Base-by-base conservation (phyloP, 176 grass and related monocot species). In the Zoysia japonica region DNA sequence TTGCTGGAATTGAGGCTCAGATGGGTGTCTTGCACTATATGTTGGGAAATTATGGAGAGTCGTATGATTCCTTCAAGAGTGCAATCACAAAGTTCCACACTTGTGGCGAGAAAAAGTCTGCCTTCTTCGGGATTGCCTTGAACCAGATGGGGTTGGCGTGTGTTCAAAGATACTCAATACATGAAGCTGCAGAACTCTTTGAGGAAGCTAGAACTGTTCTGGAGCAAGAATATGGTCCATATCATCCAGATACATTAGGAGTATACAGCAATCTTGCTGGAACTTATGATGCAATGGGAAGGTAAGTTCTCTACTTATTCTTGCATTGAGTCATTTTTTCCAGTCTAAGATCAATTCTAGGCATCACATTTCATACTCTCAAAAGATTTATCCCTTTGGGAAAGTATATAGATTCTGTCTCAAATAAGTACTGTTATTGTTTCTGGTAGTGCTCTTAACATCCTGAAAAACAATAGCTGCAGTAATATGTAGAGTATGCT, bases 261-360 rank as follows among this genome's bases (percentile, higher is more conserved):
- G 95, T 93, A 61, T 98, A 90, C 77, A 98, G 90, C 63, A 98
- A 98, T 87, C 92, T 98, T 78, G 95, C 95, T 15, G 95, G 95
- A 76, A 87, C 92, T 38, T 98, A 98, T 85, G 95, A 98, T 89
- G 95, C 92, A 56, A 90, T 98, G 95, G 95, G 95, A 86, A 94
- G 95, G 95, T 98, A 91, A 87, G 70, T 37, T 59, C 65, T 40
- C 41, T 87, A 86, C 28, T 44, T 15, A 47, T 83, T 75, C 48
- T 2, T 43, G 11, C 16, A 17, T 28, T 0, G 28, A 28, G 28
- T 28, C 28, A 28, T 54, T 39, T 67, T 37, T 70, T 41, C 65
- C 70, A 37, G 9, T 6, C 0, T 20, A 35, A 60, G 41, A 85
- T 85, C 56, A 0, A 55, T 42, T 54, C 13, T 48, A 43, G 5